These are phyloP conservation scores for Rubus idaeus DNA, from an alignment of 306 rosid species.

Conservation along the genomic window DNA sequence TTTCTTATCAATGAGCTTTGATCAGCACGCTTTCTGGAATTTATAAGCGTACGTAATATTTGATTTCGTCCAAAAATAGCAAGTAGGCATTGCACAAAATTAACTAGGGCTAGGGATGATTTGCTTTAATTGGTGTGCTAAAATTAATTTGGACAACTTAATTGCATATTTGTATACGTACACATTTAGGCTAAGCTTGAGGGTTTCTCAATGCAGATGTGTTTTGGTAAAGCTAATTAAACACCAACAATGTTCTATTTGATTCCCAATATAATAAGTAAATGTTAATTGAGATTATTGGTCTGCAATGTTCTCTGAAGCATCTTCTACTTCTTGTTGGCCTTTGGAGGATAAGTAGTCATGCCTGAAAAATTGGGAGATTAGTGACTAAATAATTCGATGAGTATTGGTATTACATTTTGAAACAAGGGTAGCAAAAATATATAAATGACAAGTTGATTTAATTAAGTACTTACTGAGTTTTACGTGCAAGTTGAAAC, in stretches of 20 bases:
- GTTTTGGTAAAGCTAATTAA: not conserved
- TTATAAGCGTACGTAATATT: not conserved
- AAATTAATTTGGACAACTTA: not conserved
- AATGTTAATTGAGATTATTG: not conserved
- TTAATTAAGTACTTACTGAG: constrained; percentile 12
- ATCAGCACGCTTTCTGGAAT: not conserved
- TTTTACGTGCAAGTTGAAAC: constrained; percentile 29
- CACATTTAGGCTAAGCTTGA: not conserved
- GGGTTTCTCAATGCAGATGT: not conserved
- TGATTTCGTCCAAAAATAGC: not conserved
- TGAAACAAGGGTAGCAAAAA: not conserved
- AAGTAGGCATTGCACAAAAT: not conserved
- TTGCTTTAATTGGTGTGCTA: not conserved
- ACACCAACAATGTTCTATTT: not conserved
- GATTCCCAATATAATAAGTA: not conserved
- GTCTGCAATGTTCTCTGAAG: constrained; percentile 3
- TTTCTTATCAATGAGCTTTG: not conserved
- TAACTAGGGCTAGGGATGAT: not conserved
- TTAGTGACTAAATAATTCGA: not conserved
- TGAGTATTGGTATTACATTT: not conserved
- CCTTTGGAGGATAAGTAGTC: constrained; percentile 5
- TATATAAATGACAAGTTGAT: not conserved
- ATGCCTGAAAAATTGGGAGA: constrained; percentile 6
- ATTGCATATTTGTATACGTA: not conserved
- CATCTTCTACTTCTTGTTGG: not conserved